A percentile compares a stretch with the other conserved stretches of the same genome.
phyloP scores from a whole-genome alignment of 2,329 filamentous ascomycete genomes.

The Canariomyces notabilis region DNA sequence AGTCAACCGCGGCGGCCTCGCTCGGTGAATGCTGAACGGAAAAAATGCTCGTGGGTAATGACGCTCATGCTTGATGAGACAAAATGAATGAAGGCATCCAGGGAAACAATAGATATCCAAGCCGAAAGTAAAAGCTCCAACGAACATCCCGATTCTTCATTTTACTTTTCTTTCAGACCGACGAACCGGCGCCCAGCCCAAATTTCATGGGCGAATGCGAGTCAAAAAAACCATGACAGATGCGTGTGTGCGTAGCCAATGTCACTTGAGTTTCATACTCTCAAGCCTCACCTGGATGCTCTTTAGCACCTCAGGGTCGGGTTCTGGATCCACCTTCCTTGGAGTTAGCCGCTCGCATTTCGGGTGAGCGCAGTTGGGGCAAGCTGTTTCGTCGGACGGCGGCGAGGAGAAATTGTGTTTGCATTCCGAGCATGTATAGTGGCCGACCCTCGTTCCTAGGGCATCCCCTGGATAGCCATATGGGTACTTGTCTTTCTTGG shows the following conservation, averaged over 20 bases:
- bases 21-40: constrained; percentile 3
- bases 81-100: constrained; percentile 11
- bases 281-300: constrained; percentile 53
- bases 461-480: constrained; percentile 65
- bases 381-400: constrained; percentile 48
- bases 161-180: background rate
- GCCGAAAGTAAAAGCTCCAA: background rate
- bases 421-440: constrained; percentile 60
- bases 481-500: constrained; percentile 65
- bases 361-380: constrained; percentile 55
- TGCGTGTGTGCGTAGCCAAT: no score
- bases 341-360: constrained; percentile 57
- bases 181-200: background rate
- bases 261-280: constrained; percentile 32
- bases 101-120: constrained; percentile 4
- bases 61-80: constrained; percentile 12
- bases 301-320: constrained; percentile 56
- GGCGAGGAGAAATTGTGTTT: constrained; percentile 49
- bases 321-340: constrained; percentile 55
- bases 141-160: background rate
- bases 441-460: constrained; percentile 47
- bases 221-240: constrained; percentile 4
- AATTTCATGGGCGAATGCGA: background rate
- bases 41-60: constrained; percentile 8
- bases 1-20: background rate